Percentiles rank a stretch among this genome's conserved stretches.
phyloP scores from a whole-genome alignment of 2,329 filamentous ascomycete species.

The Furcasterigmium sp. region DNA sequence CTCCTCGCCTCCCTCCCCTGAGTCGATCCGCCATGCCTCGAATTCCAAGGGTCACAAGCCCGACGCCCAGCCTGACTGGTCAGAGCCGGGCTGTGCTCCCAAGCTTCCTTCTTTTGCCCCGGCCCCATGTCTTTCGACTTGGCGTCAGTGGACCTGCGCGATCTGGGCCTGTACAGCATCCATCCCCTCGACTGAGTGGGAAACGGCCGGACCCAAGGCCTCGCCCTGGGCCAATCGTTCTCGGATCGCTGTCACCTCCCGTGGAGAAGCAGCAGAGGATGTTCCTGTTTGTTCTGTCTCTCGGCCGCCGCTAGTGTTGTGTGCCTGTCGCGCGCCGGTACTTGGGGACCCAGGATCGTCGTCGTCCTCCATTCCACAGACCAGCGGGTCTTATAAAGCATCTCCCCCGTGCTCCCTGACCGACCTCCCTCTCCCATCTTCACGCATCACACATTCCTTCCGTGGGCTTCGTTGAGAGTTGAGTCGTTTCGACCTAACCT shows the following conservation, averaged over 20 bases:
- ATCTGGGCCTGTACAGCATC: not conserved
- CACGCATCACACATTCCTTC: conserved; percentile 13
- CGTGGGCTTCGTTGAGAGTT: conserved; percentile 10
- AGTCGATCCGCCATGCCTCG: conserved; percentile 30
- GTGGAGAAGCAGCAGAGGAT: conserved; percentile 2
- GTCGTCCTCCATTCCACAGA: conserved; percentile 3
- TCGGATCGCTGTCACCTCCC: conserved; percentile 6
- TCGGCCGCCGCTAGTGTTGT: not conserved
- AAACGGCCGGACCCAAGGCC: too few relatives aligned
- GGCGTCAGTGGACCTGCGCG: not conserved
- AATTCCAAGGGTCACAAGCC: conserved; percentile 26
- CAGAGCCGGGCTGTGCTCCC: conserved; percentile 9
- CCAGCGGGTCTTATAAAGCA: conserved; percentile 12
- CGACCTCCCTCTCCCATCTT: conserved; percentile 8
- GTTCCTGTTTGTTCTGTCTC: conserved; percentile 3
- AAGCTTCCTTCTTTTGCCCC: not conserved
- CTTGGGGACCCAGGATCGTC: not conserved
- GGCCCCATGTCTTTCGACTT: conserved; percentile 5
- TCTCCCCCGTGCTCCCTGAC: conserved; percentile 6
- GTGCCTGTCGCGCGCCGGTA: not conserved
- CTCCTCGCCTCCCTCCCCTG: conserved; percentile 17
- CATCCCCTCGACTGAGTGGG: not conserved
- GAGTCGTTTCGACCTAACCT: conserved; percentile 14
- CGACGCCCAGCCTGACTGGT: conserved; percentile 29
- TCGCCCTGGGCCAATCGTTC: not conserved